These are phyloP conservation scores for Cercophora scortea DNA, from an alignment of 495 filamentous ascomycete species.

Conservation along the genomic window DNA sequence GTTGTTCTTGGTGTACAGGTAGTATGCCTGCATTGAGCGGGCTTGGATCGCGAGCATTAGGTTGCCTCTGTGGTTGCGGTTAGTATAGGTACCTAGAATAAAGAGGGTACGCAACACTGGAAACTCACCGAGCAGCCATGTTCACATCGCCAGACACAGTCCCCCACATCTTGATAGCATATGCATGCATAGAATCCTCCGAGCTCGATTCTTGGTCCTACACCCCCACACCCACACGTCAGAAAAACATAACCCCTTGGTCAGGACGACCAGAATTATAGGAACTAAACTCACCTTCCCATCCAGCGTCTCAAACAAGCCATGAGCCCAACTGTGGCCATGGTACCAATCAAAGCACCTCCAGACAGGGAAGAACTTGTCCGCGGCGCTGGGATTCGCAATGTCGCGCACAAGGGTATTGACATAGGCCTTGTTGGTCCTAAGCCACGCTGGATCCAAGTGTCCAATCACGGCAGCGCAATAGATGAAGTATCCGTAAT, in stretches of 20 bases:
- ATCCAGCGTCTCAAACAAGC: conserved; percentile 83
- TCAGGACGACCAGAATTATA: no score
- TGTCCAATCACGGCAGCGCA: conserved; percentile 77
- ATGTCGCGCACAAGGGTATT: conserved; percentile 71
- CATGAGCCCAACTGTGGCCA: conserved; percentile 94
- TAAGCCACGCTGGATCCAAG: conserved; percentile 71
- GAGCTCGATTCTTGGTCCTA: conserved; percentile 80
- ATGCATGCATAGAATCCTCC: conserved; percentile 84
- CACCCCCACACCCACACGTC: neutral
- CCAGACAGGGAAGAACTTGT: conserved; percentile 78
- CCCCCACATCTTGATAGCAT: conserved; percentile 94
- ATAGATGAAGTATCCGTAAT: conserved; percentile 83
- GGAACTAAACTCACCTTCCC: conserved; percentile 49
- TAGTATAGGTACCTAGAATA: neutral
- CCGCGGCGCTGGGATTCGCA: conserved; percentile 64
- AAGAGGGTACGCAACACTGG: neutral
- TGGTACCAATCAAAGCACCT: conserved; percentile 89
- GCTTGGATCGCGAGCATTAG: conserved; percentile 72
- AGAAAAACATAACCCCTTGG: neutral
- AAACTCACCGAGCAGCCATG: conserved; percentile 64
- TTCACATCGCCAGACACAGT: conserved; percentile 60
- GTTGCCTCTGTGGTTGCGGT: conserved; percentile 45
- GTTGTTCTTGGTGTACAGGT: conserved; percentile 65
- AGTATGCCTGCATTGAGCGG: conserved; percentile 68
- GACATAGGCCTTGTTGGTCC: conserved; percentile 66